Percentiles rank a stretch among this genome's conserved stretches.
These are phyloP conservation scores for Parachaetomium inaequale DNA, from an alignment of 495 filamentous ascomycete genomes.

Conservation along the genomic window DNA sequence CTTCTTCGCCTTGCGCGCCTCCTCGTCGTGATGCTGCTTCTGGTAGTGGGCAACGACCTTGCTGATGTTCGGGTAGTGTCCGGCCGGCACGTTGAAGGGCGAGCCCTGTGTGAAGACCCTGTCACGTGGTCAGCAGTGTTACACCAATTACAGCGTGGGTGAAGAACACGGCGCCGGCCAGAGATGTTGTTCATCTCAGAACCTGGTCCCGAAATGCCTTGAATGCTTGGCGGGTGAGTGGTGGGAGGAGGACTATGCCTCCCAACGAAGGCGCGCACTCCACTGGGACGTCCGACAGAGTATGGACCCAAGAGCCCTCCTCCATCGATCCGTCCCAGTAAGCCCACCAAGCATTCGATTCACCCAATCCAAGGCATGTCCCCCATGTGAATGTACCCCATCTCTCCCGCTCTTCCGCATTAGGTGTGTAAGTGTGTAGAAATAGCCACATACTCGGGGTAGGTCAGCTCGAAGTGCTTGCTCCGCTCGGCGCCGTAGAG, in stretches of 20 bases:
- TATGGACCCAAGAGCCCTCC: not conserved
- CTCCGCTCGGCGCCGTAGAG: slow-evolving; percentile 33
- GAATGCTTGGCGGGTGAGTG: not conserved
- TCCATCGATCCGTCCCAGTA: not conserved
- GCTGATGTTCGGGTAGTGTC: slow-evolving; percentile 41
- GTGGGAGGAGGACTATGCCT: not conserved
- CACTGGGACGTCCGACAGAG: not conserved
- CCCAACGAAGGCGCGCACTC: not conserved
- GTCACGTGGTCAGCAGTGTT: slow-evolving; percentile 30
- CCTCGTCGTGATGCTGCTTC: slow-evolving; percentile 43
- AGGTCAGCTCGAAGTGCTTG: slow-evolving; percentile 41
- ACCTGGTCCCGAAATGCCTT: not conserved
- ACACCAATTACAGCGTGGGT: slow-evolving; percentile 13
- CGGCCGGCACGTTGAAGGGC: slow-evolving; percentile 45
- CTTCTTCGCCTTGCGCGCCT: slow-evolving; percentile 46
- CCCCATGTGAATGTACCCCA: not conserved
- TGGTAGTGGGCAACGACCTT: slow-evolving; percentile 48
- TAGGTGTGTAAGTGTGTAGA: not conserved
- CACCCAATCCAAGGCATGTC: not conserved
- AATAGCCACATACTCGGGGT: slow-evolving; percentile 44
- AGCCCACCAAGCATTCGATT: not conserved
- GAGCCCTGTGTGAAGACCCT: slow-evolving; percentile 45
- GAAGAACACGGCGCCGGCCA: not conserved
- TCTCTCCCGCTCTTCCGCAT: not conserved
- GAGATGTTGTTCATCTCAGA: not conserved